phyloP scores from a whole-genome alignment of 192 early-diverging fungal genomes.

The Coemansia sp. region DNA sequence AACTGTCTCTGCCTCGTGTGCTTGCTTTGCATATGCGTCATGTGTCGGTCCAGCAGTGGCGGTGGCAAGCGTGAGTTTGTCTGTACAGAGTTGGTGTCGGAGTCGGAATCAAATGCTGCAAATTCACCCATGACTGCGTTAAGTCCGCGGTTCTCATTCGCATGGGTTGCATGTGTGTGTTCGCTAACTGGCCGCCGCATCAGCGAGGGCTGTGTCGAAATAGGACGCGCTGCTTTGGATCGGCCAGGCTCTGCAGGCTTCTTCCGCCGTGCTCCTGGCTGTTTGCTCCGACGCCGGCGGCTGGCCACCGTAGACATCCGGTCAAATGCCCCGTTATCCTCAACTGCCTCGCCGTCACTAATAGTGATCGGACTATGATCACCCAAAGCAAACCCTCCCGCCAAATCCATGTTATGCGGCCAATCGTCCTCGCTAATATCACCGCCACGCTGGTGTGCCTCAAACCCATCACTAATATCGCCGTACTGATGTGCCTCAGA shows the following conservation, averaged over 20 bases:
- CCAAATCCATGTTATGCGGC: not conserved
- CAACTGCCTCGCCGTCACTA: slow-evolving; percentile 48
- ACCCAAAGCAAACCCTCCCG: not conserved
- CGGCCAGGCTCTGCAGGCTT: not conserved
- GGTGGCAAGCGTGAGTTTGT: not conserved
- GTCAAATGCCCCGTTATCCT: slow-evolving; percentile 32
- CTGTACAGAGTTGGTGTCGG: slow-evolving; percentile 3
- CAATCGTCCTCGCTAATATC: slow-evolving; percentile 2
- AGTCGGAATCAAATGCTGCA: slow-evolving; percentile 48
- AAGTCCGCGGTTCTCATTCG: slow-evolving; percentile 14
- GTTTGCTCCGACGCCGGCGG: not conserved
- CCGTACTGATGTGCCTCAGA: not conserved
- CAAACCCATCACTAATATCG: slow-evolving; percentile 20
- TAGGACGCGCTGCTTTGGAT: not conserved
- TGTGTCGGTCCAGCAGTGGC: slow-evolving; percentile 11
- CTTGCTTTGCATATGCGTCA: not conserved
- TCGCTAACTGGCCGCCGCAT: slow-evolving; percentile 3
- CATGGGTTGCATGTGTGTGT: not conserved
- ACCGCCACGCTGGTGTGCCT: not conserved
- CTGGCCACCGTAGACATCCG: not conserved
- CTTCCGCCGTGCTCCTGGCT: not conserved
- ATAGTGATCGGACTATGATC: slow-evolving; percentile 25
- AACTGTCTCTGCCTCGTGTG: slow-evolving; percentile 16
- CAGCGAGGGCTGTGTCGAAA: not conserved
- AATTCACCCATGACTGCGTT: slow-evolving; percentile 47